Evolutionary conservation across 1,284 basidiomycete genomes (phyloP).

Genomic region (Papiliotrema terrestris): DNA sequence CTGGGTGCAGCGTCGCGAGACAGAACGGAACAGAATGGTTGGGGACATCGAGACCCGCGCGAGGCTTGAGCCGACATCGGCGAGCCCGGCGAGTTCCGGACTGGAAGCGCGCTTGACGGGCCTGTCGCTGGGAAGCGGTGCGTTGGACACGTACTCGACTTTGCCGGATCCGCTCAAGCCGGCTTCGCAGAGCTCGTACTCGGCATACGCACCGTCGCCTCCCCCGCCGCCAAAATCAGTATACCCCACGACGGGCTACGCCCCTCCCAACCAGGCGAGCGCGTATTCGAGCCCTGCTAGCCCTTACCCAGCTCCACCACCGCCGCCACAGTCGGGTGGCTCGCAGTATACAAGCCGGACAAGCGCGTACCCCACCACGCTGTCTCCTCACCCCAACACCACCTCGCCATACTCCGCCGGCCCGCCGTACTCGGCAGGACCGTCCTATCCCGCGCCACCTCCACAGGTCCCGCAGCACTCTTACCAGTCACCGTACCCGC

Average conservation of each 20-base stretch:
- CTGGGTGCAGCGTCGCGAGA: constrained; percentile 63
- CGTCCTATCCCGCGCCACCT: constrained; percentile 6
- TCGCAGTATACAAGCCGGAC: not conserved
- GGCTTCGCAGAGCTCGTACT: not conserved
- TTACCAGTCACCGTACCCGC: constrained; percentile 27
- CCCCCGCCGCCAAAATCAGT: not conserved
- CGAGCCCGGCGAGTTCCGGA: not conserved
- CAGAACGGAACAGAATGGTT: constrained; percentile 67
- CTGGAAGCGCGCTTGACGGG: constrained; percentile 6
- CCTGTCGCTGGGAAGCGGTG: not conserved
- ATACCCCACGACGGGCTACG: not conserved
- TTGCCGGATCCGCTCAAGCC: not conserved
- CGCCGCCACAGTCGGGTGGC: constrained; percentile 11
- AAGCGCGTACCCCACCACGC: constrained; percentile 6
- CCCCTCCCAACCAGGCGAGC: constrained; percentile 6
- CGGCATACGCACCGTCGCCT: not conserved
- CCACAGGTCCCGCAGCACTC: constrained; percentile 37
- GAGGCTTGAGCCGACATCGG: too few species aligned
- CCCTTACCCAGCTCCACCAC: constrained; percentile 1
- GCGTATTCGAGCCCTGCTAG: too few species aligned
- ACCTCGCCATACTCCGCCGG: not conserved
- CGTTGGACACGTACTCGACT: constrained; percentile 13
- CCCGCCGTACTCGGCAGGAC: not conserved
- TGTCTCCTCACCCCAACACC: constrained; percentile 6
- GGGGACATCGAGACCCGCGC: constrained; percentile 63